These are phyloP conservation scores for Actinomortierella ambigua DNA, from an alignment of 371 early-diverging fungal genomes.

Conservation along the genomic window DNA sequence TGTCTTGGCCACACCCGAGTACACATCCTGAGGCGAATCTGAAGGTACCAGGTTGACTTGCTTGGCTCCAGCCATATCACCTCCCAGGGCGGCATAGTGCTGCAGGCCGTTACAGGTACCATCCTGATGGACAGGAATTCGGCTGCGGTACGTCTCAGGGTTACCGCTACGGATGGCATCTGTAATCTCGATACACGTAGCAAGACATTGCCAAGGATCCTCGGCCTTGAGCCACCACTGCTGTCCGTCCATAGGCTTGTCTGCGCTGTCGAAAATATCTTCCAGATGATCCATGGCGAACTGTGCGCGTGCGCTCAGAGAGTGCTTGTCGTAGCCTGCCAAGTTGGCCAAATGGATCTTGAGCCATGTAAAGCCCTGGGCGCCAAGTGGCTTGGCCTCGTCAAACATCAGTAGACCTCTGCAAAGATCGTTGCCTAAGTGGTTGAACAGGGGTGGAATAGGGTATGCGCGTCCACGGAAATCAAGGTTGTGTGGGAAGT, in stretches of 20 bases:
- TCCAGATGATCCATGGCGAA: constrained; percentile 78
- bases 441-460: constrained; percentile 94
- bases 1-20: constrained; percentile 84
- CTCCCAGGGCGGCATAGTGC: constrained; percentile 98
- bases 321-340: constrained; percentile 92
- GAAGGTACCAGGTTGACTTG: constrained; percentile 91
- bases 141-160: constrained; percentile 74
- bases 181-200: constrained; percentile 88
- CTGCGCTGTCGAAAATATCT: constrained; percentile 85
- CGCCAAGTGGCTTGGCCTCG: constrained; percentile 85
- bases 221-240: constrained; percentile 95
- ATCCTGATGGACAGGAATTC: constrained; percentile 96
- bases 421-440: constrained; percentile 95
- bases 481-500: constrained; percentile 97
- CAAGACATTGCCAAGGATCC: constrained; percentile 94
- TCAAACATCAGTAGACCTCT: constrained; percentile 91
- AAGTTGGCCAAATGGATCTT: constrained; percentile 96
- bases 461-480: constrained; percentile 99
- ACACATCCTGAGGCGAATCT: constrained; percentile 93
- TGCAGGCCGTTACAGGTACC: constrained; percentile 99
- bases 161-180: constrained; percentile 77
- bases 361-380: constrained; percentile 89
- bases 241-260: constrained; percentile 74
- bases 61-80: constrained; percentile 89
- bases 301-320: constrained; percentile 82